These are phyloP conservation scores for Fusarium protoensiforme DNA, from an alignment of 2,329 filamentous ascomycete genomes.

Conservation along the genomic window DNA sequence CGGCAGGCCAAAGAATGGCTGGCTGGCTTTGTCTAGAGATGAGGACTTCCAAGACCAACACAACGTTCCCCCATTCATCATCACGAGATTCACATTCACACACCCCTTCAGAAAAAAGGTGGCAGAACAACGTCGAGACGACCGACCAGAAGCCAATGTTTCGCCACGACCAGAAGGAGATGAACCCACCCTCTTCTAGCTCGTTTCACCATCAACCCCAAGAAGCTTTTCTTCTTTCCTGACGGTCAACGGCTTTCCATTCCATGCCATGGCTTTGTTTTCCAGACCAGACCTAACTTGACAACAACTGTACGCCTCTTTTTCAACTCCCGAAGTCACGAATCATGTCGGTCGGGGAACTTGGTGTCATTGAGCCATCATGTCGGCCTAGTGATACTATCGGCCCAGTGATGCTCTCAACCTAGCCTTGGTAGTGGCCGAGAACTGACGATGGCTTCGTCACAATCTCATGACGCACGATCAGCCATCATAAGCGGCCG, in stretches of 20 bases:
- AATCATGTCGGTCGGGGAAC: not conserved
- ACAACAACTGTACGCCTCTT: not conserved
- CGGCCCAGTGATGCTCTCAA: too few species aligned
- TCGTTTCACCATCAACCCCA: constrained; percentile 22
- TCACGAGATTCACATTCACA: not conserved
- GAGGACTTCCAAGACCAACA: not conserved
- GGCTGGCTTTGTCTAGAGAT: not conserved
- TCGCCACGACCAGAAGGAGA: constrained; percentile 8
- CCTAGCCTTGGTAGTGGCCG: constrained; percentile 1
- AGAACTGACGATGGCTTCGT: constrained; percentile 29
- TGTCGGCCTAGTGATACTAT: not conserved
- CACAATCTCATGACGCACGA: not conserved
- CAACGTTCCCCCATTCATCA: not conserved
- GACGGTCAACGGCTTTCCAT: not conserved
- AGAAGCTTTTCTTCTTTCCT: not conserved
- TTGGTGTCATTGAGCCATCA: not conserved
- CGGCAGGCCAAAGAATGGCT: not conserved
- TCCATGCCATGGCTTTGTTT: not conserved
- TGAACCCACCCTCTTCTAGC: constrained; percentile 16
- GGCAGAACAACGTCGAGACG: constrained; percentile 13
- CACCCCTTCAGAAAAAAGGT: not conserved
- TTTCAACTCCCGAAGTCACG: not conserved
- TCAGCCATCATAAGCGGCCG: not conserved
- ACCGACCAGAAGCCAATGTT: not conserved
- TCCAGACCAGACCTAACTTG: not conserved